Evolutionary conservation across 495 filamentous ascomycete genomes (phyloP).

Genomic region (Penicillium daleae): DNA sequence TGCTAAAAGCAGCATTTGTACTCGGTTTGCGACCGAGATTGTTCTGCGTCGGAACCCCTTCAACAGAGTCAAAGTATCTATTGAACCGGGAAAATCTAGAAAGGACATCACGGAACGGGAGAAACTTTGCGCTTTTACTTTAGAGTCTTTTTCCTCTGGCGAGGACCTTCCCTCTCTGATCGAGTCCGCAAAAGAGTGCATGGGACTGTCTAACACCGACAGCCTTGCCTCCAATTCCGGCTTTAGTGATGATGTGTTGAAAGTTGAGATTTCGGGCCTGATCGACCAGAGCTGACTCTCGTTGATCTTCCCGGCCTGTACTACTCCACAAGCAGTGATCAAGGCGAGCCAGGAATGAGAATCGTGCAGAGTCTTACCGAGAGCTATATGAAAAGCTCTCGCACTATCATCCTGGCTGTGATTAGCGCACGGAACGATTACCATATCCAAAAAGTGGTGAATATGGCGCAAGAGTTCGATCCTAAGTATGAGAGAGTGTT

Average conservation of each 20-base stretch:
- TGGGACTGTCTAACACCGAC: slow-evolving; percentile 57
- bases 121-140: slow-evolving; percentile 13
- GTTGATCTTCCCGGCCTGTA: slow-evolving; percentile 70
- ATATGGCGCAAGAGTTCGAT: slow-evolving; percentile 26
- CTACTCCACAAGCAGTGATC: slow-evolving; percentile 45
- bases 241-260: slow-evolving; percentile 60
- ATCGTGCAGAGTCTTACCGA: slow-evolving; percentile 57
- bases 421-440: slow-evolving; percentile 56
- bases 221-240: slow-evolving; percentile 10
- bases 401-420: slow-evolving; percentile 67
- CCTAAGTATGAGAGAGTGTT: slow-evolving; percentile 45
- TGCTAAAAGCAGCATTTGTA: slow-evolving; percentile 49
- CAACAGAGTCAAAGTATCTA: slow-evolving; percentile 44
- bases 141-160: slow-evolving; percentile 19
- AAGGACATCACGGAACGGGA: slow-evolving; percentile 14
- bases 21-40: slow-evolving; percentile 41
- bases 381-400: slow-evolving; percentile 58
- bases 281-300: slow-evolving; percentile 62
- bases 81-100: slow-evolving; percentile 41
- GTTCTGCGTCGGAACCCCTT: slow-evolving; percentile 27
- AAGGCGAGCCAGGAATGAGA: slow-evolving; percentile 32
- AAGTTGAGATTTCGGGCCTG: slow-evolving; percentile 62
- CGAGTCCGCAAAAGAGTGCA: slow-evolving; percentile 49
- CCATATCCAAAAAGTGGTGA: slow-evolving; percentile 50
- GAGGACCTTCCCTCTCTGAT: slow-evolving; percentile 46